Conservation (phyloP, 2,329 filamentous ascomycete genomes). For the Phialophora macrospora region DNA sequence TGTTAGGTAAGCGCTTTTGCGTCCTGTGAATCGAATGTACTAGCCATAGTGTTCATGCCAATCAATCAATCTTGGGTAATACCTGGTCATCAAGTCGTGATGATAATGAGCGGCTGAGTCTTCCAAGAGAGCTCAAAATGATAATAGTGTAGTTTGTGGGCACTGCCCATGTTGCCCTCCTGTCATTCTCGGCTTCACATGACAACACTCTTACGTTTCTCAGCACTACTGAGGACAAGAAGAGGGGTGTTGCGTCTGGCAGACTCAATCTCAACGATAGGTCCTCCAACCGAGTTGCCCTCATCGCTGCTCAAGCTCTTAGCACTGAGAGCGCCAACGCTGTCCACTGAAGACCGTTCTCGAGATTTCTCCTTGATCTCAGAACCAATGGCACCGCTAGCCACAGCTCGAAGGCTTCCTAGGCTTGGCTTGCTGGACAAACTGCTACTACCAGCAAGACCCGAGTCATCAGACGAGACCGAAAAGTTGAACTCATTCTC, state of each 20-base stretch:
- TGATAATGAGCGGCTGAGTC: slow-evolving; percentile 37
- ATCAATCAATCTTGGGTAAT: slow-evolving; percentile 28
- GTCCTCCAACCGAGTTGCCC: slow-evolving; percentile 61
- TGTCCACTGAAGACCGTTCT: slow-evolving; percentile 60
- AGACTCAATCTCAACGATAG: slow-evolving; percentile 57
- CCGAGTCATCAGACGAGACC: slow-evolving; percentile 73
- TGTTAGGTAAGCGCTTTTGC: slow-evolving; percentile 1
- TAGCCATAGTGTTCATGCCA: slow-evolving; percentile 28
- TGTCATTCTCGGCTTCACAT: slow-evolving; percentile 23
- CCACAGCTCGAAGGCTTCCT: slow-evolving; percentile 75
- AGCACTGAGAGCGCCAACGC: slow-evolving; percentile 55
- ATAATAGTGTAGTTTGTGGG: slow-evolving; percentile 21
- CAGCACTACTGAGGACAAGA: slow-evolving; percentile 83
- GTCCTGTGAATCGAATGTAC: slow-evolving; percentile 14
- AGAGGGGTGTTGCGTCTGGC: slow-evolving; percentile 80
- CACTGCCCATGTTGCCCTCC: slow-evolving; percentile 32
- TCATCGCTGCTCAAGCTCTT: slow-evolving; percentile 71
- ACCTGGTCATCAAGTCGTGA: slow-evolving; percentile 36
- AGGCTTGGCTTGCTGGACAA: slow-evolving; percentile 75
- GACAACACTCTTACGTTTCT: slow-evolving; percentile 78
- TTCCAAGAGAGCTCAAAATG: slow-evolving; percentile 35
- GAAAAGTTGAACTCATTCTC: slow-evolving; percentile 74
- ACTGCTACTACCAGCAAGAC: slow-evolving; percentile 74
- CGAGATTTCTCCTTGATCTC: slow-evolving; percentile 77
- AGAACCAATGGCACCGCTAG: slow-evolving; percentile 84